Evolutionary conservation across 2,329 filamentous ascomycete species (phyloP), one percentile per base, ranked within the genome.

Genomic region (Colletotrichum acutatum): DNA sequence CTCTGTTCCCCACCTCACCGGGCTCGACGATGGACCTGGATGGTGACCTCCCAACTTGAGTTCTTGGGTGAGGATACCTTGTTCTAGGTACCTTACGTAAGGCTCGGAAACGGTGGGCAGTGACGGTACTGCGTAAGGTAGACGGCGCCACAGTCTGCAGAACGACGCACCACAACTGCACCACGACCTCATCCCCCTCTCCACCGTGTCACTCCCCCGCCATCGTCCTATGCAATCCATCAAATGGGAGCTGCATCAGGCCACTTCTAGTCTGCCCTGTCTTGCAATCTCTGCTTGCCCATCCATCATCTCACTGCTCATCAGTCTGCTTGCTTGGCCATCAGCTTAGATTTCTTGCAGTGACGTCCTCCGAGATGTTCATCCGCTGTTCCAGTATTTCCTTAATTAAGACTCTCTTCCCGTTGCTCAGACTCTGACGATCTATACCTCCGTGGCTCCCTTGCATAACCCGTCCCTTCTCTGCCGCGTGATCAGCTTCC

Each of bases 241-340:
- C 56, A 65, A 66, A n/a, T 66, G 32, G 66, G 66, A 71, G 66
- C 54, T 73, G 71, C 66, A 73, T 73, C 71, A 73, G 71, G 61
- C 71, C 71, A 73, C 34, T 73, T 71, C 42, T 66, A 60, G 34
- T 30, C 56, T 54, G 54, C 60, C 61, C 66, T 66, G 54, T 56
- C 46, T 53, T 70, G 37, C 37, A 42, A 42, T 42, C 5, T 65
- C 53, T 59, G 60, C 60, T 71, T 61, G 54, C 71, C 56, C 56
- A 61, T 57, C 37, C 37, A 19, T 42, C 37, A 42, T 42, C 37
- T 42, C 37, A 42, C 0, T 19, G 37, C 16, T 3, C 37, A 42
- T 42, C 37, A 42, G 14, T 24, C 49, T 72, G 26, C 60, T 59
- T 72, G 54, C 60, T 42, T 34, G 32, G 9, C 32, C 22, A 37